These are phyloP conservation scores for Leishmania guyanensis DNA, from an alignment of 208 protist genomes.

Conservation along the genomic window DNA sequence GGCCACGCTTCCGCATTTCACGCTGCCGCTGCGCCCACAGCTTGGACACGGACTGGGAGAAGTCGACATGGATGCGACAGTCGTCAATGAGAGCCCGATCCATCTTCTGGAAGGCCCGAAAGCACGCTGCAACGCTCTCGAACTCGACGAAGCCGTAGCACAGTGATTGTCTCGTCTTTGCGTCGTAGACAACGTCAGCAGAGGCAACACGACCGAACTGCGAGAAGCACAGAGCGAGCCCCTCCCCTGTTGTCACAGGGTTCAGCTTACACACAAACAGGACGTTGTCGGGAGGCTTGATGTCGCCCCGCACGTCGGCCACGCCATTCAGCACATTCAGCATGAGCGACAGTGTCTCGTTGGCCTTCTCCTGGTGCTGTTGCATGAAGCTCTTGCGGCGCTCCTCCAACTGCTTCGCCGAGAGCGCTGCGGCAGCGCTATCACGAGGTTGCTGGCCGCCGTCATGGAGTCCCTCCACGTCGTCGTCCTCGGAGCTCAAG, in stretches of 20 bases:
- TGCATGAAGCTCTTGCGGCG: slow-evolving; percentile 24
- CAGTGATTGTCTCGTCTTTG: slow-evolving; percentile 78
- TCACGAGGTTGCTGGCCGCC: not conserved
- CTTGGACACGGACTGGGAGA: slow-evolving; percentile 96
- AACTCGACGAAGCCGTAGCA: slow-evolving; percentile 99
- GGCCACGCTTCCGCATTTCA: slow-evolving; percentile 48
- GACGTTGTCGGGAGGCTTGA: slow-evolving; percentile 97
- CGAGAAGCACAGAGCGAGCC: slow-evolving; percentile 96
- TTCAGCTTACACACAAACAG: slow-evolving; percentile 99
- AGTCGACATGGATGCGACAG: slow-evolving; percentile 98
- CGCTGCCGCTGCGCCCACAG: slow-evolving; percentile 72
- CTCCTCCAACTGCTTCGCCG: slow-evolving; percentile 28
- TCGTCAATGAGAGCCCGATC: slow-evolving; percentile 98
- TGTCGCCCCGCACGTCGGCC: slow-evolving; percentile 86
- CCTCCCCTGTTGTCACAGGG: slow-evolving; percentile 93
- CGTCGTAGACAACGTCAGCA: slow-evolving; percentile 81
- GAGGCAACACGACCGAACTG: slow-evolving; percentile 95
- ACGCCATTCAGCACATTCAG: slow-evolving; percentile 97
- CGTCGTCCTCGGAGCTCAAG: slow-evolving; percentile 78
- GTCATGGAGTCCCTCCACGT: slow-evolving; percentile 9
- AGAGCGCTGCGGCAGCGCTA: not conserved
- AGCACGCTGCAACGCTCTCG: slow-evolving; percentile 87
- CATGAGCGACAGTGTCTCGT: slow-evolving; percentile 83
- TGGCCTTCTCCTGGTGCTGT: slow-evolving; percentile 65
- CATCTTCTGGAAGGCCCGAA: slow-evolving; percentile 96